Conservation (phyloP, 805 yeast genomes). For the Kodamaea sagamina region DNA sequence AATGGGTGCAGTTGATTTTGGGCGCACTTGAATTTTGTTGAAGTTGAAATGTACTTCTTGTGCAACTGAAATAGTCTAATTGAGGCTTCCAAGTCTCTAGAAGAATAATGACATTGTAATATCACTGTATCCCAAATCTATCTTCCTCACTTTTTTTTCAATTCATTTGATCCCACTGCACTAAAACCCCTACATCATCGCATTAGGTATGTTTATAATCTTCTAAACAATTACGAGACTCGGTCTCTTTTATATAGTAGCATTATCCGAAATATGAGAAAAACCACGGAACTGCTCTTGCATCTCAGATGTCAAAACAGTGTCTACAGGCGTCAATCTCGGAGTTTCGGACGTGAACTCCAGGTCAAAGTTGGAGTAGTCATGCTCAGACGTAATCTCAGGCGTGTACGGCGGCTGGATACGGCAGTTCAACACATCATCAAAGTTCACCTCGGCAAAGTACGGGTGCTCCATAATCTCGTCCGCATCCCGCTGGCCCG, state of each 20-base stretch:
- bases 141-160: no score
- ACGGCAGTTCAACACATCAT: conserved; percentile 69
- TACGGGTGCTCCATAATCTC: conserved; percentile 97
- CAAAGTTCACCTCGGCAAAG: conserved; percentile 86
- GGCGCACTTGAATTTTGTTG: no score
- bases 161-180: no score
- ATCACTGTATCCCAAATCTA: no score
- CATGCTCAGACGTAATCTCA: conserved; percentile 82
- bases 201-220: conserved; percentile 5
- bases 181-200: no score
- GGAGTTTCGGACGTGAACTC: conserved; percentile 95
- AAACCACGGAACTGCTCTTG: conserved; percentile 98
- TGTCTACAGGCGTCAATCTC: conserved; percentile 90
- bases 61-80: no score
- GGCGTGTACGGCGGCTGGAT: conserved; percentile 91
- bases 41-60: no score
- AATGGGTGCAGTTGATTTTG: no score
- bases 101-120: no score
- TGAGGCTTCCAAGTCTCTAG: no score
- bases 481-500: conserved; percentile 83
- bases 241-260: conserved; percentile 28
- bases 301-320: conserved; percentile 78
- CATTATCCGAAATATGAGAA: conserved; percentile 76
- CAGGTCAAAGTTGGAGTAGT: conserved; percentile 88
- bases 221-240: conserved; percentile 5